Evolutionary conservation across 495 filamentous ascomycete species (phyloP), one percentile per base, ranked within the genome.

Genomic region (Podospora appendiculata): DNA sequence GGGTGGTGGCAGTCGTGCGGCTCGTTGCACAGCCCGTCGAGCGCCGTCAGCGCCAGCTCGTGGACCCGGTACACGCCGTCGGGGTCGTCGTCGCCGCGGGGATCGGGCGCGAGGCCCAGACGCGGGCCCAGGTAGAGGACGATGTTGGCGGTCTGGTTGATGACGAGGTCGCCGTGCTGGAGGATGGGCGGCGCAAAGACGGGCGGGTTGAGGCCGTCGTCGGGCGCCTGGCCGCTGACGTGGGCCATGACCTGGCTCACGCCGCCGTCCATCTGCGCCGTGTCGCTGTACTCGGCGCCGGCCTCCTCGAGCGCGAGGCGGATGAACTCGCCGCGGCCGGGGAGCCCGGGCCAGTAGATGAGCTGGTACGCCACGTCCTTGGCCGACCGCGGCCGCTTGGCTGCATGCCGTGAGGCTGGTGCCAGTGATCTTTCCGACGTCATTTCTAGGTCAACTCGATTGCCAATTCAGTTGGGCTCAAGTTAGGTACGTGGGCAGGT

Each of bases 1-100:
- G 85, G 85, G 55, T 88, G 85, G 53, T 88, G 85, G 41, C 72
- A 75, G 54, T 87, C 81, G 56, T 88, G 85, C 13, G 74, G 70
- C 61, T 88, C 85, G 53, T 86, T 80, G 53, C 72, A 73, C 51
- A 86, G 52, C 0, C 76, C 72, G 53, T 88, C 85, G 52, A 87
- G 63, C n/a, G 82, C 82, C 44, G 85, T 87, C 18, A 86, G 60
- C n/a, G 72, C 73, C 7, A 86, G 67, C 47, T 64, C 67, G 42
- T 83, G 76, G 38, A 87, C 65, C 34, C 70, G 70, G 41, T 79
- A 81, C 36, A 71, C 35, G 3, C 59, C 76, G 43, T 68, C 58
- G 18, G 79, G 76, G 38, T 70, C 71, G 12, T 70, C 70, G 0
- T 67, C 71, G 12, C 69, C 69, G 0, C 66, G 68, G 19, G 51